Base-by-base conservation (phyloP, 2,329 filamentous ascomycete genomes). In the Trichoderma guizhouense region DNA sequence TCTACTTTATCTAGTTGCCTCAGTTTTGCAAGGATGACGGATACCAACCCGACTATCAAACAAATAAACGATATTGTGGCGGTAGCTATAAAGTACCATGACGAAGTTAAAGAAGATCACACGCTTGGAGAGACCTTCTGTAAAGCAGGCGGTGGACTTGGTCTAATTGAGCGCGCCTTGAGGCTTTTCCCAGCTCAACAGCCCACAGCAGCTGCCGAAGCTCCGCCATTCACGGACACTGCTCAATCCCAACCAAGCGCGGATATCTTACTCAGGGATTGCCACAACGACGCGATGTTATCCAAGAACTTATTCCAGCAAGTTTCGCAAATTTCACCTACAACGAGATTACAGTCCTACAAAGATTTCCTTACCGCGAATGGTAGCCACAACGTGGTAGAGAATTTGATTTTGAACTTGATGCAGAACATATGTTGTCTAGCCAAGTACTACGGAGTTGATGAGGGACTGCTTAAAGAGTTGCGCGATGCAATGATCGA, bases 91-190 rank as follows among this genome's bases (percentile, higher is more conserved):
- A 7, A 11, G 3, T 1, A 47, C 9, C 1, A 21, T 1, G 39
- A n/a, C 6, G 4, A 9, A 47, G 18, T 47, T 1, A 47, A 47
- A 4, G 18, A 21, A 0, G 39, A 47, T 21, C 7, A 11, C 7
- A 47, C 15, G 7, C 39, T 47, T n/a, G 39, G 18, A 21, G 1
- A n/a, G 3, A 11, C 18, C 15, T 47, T 47, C 9, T 1, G 21
- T 11, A 1, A 47, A 47, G 18, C 39, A 47, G 39, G 39, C 9
- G 7, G 39, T n/a, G 1, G 18, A 1, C 39, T 47, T n/a, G 39
- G 9, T 21, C 4, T 47, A 6, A n/a, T 47, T 47, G 3, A 11
- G 5, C 0, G 0, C 0, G 7, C 4, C 18, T 11, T 39, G 36
- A 1, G 7, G 3, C 15, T 1, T 7, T 39, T 39, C 14, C 34